Percentiles rank a stretch among this genome's conserved stretches.
Evolutionary conservation across 805 yeast genomes (phyloP).

Genomic region (Ogataea nonfermentans): DNA sequence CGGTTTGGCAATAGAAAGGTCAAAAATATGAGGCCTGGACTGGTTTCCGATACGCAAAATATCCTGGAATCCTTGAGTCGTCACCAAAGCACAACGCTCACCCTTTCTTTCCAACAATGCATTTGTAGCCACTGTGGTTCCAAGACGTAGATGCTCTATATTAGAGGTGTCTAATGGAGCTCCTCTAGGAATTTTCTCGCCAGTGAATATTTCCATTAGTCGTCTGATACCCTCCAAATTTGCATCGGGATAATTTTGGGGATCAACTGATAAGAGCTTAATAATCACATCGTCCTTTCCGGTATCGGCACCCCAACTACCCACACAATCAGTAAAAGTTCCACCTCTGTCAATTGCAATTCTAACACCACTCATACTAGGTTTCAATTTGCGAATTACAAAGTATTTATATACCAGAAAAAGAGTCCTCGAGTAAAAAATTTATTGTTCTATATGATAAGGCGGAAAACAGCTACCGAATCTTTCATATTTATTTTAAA

Average conservation of each 20-base stretch:
- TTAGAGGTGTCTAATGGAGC: constrained; percentile 57
- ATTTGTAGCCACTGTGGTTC: constrained; percentile 95
- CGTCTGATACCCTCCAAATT: constrained; percentile 90
- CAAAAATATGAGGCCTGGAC: constrained; percentile 87
- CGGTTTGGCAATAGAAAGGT: constrained; percentile 70
- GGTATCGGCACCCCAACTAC: constrained; percentile 48
- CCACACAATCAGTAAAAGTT: constrained; percentile 80
- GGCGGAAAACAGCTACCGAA: constrained; percentile 9
- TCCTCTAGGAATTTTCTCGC: constrained; percentile 55
- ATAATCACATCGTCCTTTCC: constrained; percentile 60
- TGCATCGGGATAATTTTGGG: constrained; percentile 83
- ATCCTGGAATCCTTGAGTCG: constrained; percentile 88
- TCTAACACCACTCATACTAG: constrained; percentile 27
- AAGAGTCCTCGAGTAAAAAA: neutral
- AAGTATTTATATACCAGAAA: too few relatives aligned
- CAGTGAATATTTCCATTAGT: constrained; percentile 60
- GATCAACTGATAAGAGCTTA: constrained; percentile 85
- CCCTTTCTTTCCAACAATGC: constrained; percentile 93
- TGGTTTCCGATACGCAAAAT: constrained; percentile 85
- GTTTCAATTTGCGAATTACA: neutral
- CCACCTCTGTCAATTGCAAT: constrained; percentile 73
- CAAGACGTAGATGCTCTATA: constrained; percentile 77
- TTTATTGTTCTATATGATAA: neutral
- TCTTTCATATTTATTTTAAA: neutral
- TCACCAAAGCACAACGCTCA: constrained; percentile 77